phyloP scores from a whole-genome alignment of 139 green algal genomes.

The Chlorella sp. region DNA sequence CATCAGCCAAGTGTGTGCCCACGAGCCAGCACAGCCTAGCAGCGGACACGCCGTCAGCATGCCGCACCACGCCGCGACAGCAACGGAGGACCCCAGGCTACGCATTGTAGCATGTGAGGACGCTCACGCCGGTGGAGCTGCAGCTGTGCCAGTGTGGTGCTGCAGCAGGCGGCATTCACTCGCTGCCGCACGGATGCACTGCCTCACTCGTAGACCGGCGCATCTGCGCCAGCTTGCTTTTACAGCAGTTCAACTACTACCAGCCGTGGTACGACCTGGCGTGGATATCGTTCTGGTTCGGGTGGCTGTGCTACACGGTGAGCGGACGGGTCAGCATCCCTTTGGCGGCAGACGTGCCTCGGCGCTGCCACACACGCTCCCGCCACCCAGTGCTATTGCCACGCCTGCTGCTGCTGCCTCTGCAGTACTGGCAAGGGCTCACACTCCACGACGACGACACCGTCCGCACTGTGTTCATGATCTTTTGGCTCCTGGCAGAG shows the following conservation, averaged over 20 bases:
- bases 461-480: constrained; percentile 36
- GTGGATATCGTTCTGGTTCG: constrained; percentile 26
- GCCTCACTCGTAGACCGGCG: constrained; percentile 21
- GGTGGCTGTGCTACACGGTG: constrained; percentile 20
- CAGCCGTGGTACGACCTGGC: constrained; percentile 27
- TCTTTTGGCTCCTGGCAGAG: constrained; percentile 45
- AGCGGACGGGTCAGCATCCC: no score
- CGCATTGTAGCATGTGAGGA: not conserved
- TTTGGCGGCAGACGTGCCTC: no score
- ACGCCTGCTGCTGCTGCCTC: not conserved
- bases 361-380: constrained; percentile 1
- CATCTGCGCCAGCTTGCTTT: constrained; percentile 34
- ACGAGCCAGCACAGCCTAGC: no score
- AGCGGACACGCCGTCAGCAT: no score
- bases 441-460: constrained; percentile 35
- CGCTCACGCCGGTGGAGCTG: not conserved
- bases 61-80: no score
- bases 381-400: not conserved
- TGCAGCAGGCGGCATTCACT: no score
- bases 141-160: not conserved
- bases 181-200: no score
- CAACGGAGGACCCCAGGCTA: not conserved
- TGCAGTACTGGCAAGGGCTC: constrained; percentile 39
- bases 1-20: no score
- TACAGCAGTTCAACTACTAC: constrained; percentile 54